phyloP scores from a whole-genome alignment of 441 rosid species.

The Gossypium schwendimanii region DNA sequence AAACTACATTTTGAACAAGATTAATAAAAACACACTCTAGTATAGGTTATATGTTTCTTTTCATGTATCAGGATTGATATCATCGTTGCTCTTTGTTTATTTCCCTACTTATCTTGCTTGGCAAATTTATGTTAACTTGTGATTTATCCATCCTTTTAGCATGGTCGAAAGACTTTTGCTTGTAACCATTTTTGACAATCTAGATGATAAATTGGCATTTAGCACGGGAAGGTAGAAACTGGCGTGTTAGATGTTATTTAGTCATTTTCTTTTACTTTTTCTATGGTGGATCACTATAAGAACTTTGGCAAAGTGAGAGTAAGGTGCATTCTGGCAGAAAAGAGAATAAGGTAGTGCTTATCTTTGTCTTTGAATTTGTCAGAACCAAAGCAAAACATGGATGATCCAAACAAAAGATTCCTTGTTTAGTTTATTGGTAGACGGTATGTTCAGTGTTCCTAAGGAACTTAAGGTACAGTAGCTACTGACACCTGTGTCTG shows the following conservation, averaged over 20 bases:
- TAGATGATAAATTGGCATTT: neutral
- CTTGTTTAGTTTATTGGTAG: neutral
- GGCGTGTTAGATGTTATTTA: neutral
- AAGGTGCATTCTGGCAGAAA: neutral
- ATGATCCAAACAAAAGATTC: neutral
- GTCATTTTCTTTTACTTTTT: neutral
- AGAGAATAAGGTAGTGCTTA: neutral
- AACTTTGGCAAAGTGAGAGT: constrained; percentile 1
- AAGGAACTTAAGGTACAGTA: neutral
- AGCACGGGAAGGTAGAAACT: neutral
- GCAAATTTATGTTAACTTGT: neutral
- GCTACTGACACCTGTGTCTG: neutral
- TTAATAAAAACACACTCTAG: neutral
- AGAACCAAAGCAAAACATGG: neutral
- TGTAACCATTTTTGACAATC: neutral
- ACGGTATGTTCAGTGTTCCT: neutral
- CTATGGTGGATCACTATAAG: neutral
- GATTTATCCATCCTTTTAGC: neutral
- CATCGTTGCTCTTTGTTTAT: neutral
- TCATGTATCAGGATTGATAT: neutral
- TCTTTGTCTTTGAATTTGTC: constrained; percentile 6
- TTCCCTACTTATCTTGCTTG: neutral
- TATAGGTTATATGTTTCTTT: neutral
- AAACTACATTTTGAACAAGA: neutral
- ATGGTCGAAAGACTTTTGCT: neutral